Conservation (phyloP, 495 filamentous ascomycete genomes). For the Poronia punctata region DNA sequence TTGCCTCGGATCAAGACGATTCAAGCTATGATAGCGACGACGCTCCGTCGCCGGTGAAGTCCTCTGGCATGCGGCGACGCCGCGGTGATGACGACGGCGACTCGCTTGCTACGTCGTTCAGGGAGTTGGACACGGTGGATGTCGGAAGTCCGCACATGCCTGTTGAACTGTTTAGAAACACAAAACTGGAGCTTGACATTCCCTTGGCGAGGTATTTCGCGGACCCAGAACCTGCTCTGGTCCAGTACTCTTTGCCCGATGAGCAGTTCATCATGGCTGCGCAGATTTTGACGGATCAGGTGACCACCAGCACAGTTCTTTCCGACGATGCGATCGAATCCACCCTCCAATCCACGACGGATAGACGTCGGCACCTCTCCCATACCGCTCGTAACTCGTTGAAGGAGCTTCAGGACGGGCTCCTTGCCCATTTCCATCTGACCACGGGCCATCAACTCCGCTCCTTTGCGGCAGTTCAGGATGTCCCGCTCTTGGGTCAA, state of each 20-base stretch:
- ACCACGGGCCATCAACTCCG: conserved; percentile 35
- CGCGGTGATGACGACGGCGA: conserved; percentile 38
- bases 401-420: conserved; percentile 28
- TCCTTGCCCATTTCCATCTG: conserved; percentile 32
- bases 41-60: conserved; percentile 37
- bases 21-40: conserved; percentile 38
- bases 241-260: conserved; percentile 36
- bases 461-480: conserved; percentile 45
- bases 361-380: conserved; percentile 29
- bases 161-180: conserved; percentile 33
- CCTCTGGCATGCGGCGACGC: conserved; percentile 25
- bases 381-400: conserved; percentile 33
- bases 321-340: conserved; percentile 8
- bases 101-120: conserved; percentile 42
- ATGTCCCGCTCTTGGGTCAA: conserved; percentile 40
- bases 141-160: conserved; percentile 28
- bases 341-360: conserved; percentile 14
- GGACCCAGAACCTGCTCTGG: conserved; percentile 38
- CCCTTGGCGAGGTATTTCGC: conserved; percentile 44
- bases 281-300: conserved; percentile 57
- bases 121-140: conserved; percentile 35
- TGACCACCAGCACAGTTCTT: conserved; percentile 37
- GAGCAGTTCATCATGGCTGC: conserved; percentile 50
- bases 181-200: conserved; percentile 34
- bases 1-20: conserved; percentile 44